Base-by-base conservation (phyloP, 2,329 filamentous ascomycete genomes). In the Fusarium decemcellulare region DNA sequence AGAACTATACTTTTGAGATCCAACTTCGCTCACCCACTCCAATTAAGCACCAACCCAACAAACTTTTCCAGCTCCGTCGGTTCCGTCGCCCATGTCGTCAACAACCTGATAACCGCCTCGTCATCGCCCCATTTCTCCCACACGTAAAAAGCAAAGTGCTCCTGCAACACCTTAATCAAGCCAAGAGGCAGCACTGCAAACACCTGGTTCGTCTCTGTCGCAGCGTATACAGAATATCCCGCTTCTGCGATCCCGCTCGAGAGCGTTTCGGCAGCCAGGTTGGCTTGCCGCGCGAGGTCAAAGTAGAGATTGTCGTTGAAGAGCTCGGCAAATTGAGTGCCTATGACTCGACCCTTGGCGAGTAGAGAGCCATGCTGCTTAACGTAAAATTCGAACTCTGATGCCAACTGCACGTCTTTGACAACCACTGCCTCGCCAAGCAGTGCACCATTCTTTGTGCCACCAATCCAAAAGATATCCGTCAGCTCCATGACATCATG, bases 381-480 rank as follows among this genome's bases (percentile, higher is more conserved):
- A 68, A 87, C 76, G 62, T 85, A 84, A 64, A 86, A 86, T 50
- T 82, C 81, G 61, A 84, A 87, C 36, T 84, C 85, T 6, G 81
- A 76, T 0, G 84, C 81, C 1, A 86, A 73, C 2, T 57, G 51
- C 0, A 72, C 44, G 30, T 83, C 76, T 52, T 84, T 84, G 29
- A 86, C 82, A 0, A 87, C 80, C 8, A 87, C 81, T 2, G 84
- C 85, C 62, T 87, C 85, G 2, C 85, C 85, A 5, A 87, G 77
- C 5, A 87, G 68, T 0, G 84, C 84, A 1, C 85, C 85, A 65
- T 84, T 84, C 66, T 87, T 87, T 6, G 85, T 87, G 0, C 85
- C 85, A 4, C 85, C 85, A 39, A 87, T 86, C 85, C 85, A 87
- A 75, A 87, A 87, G 18, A 87, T 84, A 58, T 87, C 85, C 0